Evolutionary conservation across 225 moss, liverwort and hornwort species (phyloP).

Genomic region (Bryoerythrophyllum caledonicum): DNA sequence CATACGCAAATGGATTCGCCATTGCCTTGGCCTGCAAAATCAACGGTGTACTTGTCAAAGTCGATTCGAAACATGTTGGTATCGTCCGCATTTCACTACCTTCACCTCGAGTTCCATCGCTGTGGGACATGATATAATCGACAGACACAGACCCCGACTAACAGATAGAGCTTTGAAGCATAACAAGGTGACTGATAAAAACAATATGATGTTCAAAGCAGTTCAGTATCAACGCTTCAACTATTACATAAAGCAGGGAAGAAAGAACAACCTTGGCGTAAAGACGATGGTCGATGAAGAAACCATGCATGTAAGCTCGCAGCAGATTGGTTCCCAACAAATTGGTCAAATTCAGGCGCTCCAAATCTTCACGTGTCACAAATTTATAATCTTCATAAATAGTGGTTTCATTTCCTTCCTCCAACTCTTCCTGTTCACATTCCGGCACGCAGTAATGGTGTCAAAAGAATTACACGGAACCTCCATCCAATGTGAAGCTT

Average conservation of each 20-base stretch:
- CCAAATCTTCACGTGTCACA: slow-evolving; percentile 85
- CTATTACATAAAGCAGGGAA: neutral
- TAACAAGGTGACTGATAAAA: neutral
- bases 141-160: neutral
- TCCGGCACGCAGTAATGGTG: neutral
- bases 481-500: neutral
- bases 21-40: slow-evolving; percentile 73
- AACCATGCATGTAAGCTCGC: slow-evolving; percentile 99
- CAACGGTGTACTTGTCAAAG: neutral
- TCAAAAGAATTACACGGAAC: neutral
- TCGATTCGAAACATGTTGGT: neutral
- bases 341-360: slow-evolving; percentile 78
- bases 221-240: neutral
- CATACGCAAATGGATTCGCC: slow-evolving; percentile 91
- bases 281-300: slow-evolving; percentile 89
- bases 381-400: slow-evolving; percentile 99
- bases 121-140: neutral
- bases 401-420: slow-evolving; percentile 78
- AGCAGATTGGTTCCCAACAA: slow-evolving; percentile 85
- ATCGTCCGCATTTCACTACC: neutral
- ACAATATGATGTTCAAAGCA: neutral
- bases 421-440: slow-evolving; percentile 78
- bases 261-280: slow-evolving; percentile 61
- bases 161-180: neutral
- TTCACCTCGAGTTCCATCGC: neutral